A percentile compares a stretch with the other conserved stretches of the same genome.
Evolutionary conservation across 495 filamentous ascomycete species (phyloP).

Genomic region (Penicillium steckii): DNA sequence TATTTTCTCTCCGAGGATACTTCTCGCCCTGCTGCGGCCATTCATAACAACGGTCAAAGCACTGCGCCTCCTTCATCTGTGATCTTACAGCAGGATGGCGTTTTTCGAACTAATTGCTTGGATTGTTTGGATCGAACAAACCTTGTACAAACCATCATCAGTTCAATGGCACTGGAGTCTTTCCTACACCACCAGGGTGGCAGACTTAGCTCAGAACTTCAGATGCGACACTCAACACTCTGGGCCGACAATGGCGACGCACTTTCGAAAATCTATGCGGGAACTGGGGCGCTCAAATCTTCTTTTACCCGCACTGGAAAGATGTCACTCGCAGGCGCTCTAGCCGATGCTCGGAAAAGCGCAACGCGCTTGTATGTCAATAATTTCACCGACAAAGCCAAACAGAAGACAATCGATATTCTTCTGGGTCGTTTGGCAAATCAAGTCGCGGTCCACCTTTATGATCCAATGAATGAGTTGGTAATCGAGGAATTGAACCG

Average conservation of each 20-base stretch:
- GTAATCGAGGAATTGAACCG: constrained; percentile 72
- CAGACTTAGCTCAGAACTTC: constrained; percentile 71
- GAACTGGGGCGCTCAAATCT: constrained; percentile 91
- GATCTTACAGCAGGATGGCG: constrained; percentile 84
- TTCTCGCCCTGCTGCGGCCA: constrained; percentile 4
- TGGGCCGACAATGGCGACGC: constrained; percentile 99
- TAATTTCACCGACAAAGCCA: constrained; percentile 90
- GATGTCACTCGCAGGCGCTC: constrained; percentile 91
- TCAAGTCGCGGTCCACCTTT: constrained; percentile 80
- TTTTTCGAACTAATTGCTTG: constrained; percentile 94
- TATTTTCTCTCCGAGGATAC: constrained; percentile 82
- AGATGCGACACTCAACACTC: constrained; percentile 82
- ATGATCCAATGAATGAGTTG: constrained; percentile 91
- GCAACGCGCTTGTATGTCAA: constrained; percentile 93
- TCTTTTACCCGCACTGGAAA: constrained; percentile 96
- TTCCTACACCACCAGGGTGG: constrained; percentile 71
- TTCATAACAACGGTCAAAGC: constrained; percentile 26
- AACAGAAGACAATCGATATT: constrained; percentile 92
- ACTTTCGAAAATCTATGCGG: constrained; percentile 92
- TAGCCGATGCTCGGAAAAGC: constrained; percentile 92
- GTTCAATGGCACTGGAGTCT: constrained; percentile 80
- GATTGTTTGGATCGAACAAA: constrained; percentile 97
- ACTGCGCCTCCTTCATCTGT: constrained; percentile 55
- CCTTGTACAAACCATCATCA: constrained; percentile 92
- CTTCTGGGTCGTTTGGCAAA: constrained; percentile 81